Evolutionary conservation across 768 basidiomycete species (phyloP).

Genomic region (Punctularia strigosozonata): DNA sequence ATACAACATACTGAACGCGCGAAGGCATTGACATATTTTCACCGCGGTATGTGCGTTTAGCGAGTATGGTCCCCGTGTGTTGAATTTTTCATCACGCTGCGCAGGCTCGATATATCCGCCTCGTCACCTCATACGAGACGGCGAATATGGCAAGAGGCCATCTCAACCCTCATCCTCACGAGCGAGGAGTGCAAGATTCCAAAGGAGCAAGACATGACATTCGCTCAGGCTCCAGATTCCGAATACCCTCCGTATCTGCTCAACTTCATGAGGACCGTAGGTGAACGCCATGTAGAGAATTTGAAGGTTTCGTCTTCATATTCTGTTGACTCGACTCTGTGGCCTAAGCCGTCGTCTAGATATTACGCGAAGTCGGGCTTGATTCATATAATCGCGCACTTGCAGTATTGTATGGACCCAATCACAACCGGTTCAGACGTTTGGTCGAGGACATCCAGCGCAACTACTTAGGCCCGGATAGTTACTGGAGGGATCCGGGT

Average conservation of each 20-base stretch:
- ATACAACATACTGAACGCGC: not conserved
- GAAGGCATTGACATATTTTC: conserved; percentile 74
- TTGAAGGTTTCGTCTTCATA: conserved; percentile 44
- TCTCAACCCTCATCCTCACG: conserved; percentile 56
- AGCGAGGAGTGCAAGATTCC: conserved; percentile 49
- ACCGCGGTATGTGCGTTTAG: conserved; percentile 35
- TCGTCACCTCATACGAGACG: conserved; percentile 50
- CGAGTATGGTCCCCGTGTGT: not conserved
- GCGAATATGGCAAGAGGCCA: conserved; percentile 72
- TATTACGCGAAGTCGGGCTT: conserved; percentile 60
- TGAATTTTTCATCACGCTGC: not conserved
- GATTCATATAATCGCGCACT: conserved; percentile 42
- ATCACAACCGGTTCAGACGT: conserved; percentile 30
- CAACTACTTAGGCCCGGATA: conserved; percentile 59
- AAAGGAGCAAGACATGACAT: conserved; percentile 40
- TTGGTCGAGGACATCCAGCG: conserved; percentile 43
- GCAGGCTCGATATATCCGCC: conserved; percentile 45
- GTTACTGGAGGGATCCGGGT: conserved; percentile 43
- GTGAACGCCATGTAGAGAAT: conserved; percentile 67
- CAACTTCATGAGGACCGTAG: conserved; percentile 47
- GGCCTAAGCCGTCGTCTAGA: conserved; percentile 27
- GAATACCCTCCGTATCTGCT: conserved; percentile 64
- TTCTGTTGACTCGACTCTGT: not conserved
- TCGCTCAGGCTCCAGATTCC: conserved; percentile 41
- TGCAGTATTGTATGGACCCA: conserved; percentile 31